Percentiles rank a stretch among this genome's conserved stretches.
These are phyloP conservation scores for Bromus sterilis DNA, from an alignment of 176 grass and related monocot species.

Conservation along the genomic window DNA sequence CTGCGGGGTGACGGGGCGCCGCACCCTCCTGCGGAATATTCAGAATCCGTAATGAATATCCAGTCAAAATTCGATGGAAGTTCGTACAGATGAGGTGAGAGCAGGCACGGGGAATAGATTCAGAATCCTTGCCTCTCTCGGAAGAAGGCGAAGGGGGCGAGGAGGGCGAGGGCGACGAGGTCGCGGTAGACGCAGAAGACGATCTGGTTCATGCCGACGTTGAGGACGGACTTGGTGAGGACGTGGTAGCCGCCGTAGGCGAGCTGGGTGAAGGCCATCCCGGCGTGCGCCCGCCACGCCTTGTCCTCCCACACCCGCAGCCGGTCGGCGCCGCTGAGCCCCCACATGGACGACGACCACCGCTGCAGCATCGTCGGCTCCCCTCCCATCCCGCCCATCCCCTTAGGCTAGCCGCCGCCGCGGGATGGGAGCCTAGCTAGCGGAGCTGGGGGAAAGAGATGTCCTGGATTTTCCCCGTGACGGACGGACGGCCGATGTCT, in stretches of 20 bases:
- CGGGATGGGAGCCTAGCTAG: too few species aligned
- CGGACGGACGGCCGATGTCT: too few species aligned
- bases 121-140: too few species aligned
- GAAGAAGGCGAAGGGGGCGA: constrained; percentile 69
- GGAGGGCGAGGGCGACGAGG: constrained; percentile 66
- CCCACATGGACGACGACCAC: constrained; percentile 63
- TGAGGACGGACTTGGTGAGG: constrained; percentile 96
- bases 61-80: not conserved
- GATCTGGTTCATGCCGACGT: constrained; percentile 97
- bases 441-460: not conserved
- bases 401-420: not conserved
- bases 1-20: constrained; percentile 39
- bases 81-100: not conserved
- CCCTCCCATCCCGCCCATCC: not conserved
- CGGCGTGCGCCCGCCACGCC: constrained; percentile 75
- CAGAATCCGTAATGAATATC: not conserved
- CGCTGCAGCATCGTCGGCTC: constrained; percentile 52
- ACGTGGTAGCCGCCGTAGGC: constrained; percentile 93
- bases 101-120: not conserved
- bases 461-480: not conserved
- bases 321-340: constrained; percentile 15
- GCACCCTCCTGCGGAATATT: constrained; percentile 30
- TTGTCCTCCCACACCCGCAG: constrained; percentile 41
- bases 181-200: constrained; percentile 98
- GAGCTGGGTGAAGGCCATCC: constrained; percentile 73